These are phyloP conservation scores for Asterochloris erici DNA, from an alignment of 139 green algal species.

Conservation along the genomic window DNA sequence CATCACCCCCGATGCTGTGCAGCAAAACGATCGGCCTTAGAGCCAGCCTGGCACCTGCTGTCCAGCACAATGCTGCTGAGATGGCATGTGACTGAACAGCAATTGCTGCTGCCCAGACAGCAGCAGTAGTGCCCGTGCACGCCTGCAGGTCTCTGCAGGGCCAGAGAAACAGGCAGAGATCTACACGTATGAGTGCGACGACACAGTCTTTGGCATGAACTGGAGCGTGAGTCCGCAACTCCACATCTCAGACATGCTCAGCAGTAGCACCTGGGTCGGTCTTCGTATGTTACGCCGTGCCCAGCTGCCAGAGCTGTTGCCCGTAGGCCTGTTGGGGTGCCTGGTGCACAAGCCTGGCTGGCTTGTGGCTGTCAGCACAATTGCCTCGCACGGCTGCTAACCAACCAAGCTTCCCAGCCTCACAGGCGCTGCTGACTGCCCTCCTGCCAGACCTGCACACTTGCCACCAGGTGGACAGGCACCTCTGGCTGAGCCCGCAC, in stretches of 20 bases:
- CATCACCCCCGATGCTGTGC: not conserved
- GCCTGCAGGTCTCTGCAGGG: not conserved
- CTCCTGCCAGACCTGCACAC: too few relatives aligned
- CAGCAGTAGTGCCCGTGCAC: not conserved
- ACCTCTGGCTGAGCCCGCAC: too few relatives aligned
- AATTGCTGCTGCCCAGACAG: not conserved
- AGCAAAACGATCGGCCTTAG: not conserved
- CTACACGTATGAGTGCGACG: conserved; percentile 84
- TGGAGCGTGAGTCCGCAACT: conserved; percentile 85
- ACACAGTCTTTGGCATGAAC: conserved; percentile 86
- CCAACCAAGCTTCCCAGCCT: too few relatives aligned
- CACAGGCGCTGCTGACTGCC: too few relatives aligned
- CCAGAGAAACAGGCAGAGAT: conserved; percentile 66
- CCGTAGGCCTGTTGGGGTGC: too few relatives aligned
- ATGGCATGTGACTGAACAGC: not conserved
- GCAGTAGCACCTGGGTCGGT: not conserved
- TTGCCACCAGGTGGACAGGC: too few relatives aligned
- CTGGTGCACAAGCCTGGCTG: too few relatives aligned
- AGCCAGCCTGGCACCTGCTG: not conserved
- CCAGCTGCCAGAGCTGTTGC: not conserved
- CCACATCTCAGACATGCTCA: not conserved
- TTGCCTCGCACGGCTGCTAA: too few relatives aligned
- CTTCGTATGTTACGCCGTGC: not conserved
- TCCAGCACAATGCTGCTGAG: not conserved
- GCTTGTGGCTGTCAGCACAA: too few relatives aligned